Evolutionary conservation across 495 filamentous ascomycete species (phyloP), one percentile per base, ranked within the genome.

Genomic region (Evansstolkia leycettana): DNA sequence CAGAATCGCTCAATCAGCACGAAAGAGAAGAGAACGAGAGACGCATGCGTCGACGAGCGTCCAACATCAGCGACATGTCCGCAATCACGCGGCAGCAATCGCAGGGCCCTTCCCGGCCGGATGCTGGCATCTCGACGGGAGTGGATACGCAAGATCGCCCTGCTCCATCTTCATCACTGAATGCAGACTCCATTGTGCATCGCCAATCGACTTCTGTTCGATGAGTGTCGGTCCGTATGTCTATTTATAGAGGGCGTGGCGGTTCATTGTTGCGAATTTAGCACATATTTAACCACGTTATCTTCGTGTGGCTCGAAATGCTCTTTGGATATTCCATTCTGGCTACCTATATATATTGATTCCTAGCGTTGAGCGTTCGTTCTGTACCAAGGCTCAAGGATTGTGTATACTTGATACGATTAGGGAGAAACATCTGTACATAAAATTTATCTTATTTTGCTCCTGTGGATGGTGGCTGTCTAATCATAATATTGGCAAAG

Each of bases 1-100:
- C 76, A 26, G 86, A 93, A 41, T 65, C 73, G 1, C 66, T 92
- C 11, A 77, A 88, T 31, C 58, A 71, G 31, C 77, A 72, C 32
- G 84, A 90, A 45, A 70, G 71, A 5, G 68, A 62, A 5, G 73
- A 82, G 28, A 68, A 66, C 0, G 68, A 75, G 27, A 48, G 60
- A 15, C 58, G 73, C 30, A 55, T 76, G 50, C 63, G 71, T 20
- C 62, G 74, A 17, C 67, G 71, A 16, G 43, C 57, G 8, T 77
- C 79, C 0, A 72, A 61, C 40, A 44, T 70, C 14, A 75, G 72
- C 13, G 48, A 64, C 7, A 58, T 39, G 15, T 47, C 43, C 5
- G 54, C 57, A 3, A 30, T 58, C 1, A 47, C 45, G 24, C 49
- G 40, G 6, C 45, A 50, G 18, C 50, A 45, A 7, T 56, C 58